Percentiles rank a stretch among this genome's conserved stretches.
These are phyloP conservation scores for Purpureocillium lavendulum DNA, from an alignment of 2,329 filamentous ascomycete genomes.

Conservation along the genomic window DNA sequence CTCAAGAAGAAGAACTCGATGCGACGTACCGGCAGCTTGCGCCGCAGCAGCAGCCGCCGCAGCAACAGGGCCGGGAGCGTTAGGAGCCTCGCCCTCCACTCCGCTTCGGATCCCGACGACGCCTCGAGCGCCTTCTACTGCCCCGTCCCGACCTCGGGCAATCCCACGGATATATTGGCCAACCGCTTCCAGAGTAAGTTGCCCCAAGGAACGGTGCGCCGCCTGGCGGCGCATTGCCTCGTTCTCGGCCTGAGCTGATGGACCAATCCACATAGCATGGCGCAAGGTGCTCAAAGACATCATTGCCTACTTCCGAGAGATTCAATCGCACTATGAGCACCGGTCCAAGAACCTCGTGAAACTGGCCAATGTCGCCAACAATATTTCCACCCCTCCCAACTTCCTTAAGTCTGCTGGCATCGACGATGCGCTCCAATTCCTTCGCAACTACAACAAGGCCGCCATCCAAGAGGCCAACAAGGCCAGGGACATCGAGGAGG, in stretches of 20 bases:
- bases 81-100: slow-evolving; percentile 66
- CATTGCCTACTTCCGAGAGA: slow-evolving; percentile 87
- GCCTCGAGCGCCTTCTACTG: slow-evolving; percentile 80
- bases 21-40: slow-evolving; percentile 63
- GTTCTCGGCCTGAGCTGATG: too few relatives aligned
- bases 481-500: slow-evolving; percentile 80
- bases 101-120: slow-evolving; percentile 58
- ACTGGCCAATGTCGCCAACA: slow-evolving; percentile 76
- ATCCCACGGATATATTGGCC: slow-evolving; percentile 79
- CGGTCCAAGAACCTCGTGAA: slow-evolving; percentile 76
- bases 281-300: slow-evolving; percentile 91
- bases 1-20: slow-evolving; percentile 84
- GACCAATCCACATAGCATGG: slow-evolving; percentile 57
- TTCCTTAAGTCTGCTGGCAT: slow-evolving; percentile 80
- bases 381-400: slow-evolving; percentile 62
- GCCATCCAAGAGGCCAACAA: slow-evolving; percentile 76
- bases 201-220: not conserved
- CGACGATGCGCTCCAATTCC: slow-evolving; percentile 73
- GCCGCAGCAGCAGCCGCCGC: slow-evolving; percentile 69
- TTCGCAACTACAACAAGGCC: slow-evolving; percentile 76
- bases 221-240: too few relatives aligned
- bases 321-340: slow-evolving; percentile 81
- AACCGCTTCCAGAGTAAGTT: slow-evolving; percentile 77
- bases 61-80: slow-evolving; percentile 84
- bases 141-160: slow-evolving; percentile 79